Base-by-base conservation (phyloP, 2,329 filamentous ascomycete species). In the Ophiostoma australiae region DNA sequence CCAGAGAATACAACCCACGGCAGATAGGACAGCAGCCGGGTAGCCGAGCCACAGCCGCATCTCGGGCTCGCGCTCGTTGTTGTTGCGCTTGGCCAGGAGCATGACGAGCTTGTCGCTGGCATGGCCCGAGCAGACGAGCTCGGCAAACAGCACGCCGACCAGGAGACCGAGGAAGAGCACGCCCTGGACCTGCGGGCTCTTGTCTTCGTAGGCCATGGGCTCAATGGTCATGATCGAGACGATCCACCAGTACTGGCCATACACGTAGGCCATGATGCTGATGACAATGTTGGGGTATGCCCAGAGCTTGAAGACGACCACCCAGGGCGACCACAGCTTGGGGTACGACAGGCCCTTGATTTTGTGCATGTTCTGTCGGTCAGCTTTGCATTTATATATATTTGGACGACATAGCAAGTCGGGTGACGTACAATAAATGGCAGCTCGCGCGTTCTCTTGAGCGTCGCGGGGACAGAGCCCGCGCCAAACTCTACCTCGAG, bases 41-140 rank as follows among this genome's bases (percentile, higher is more conserved):
- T 86, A 87, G 2, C 80, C 81, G 15, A 87, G 76, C 84, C 84
- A 87, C 31, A 87, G 76, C 15, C 86, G 79, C 84, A 85, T 86
- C 77, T 88, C 85, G 0, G 85, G 79, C 1, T 82, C 77, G 39
- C 82, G 80, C 15, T 70, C 20, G 7, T 82, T 73, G 33, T 80
- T 80, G 20, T 76, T 77, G 66, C 77, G 78, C 73, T 79, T 81
- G 1, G 83, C 80, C 48, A 87, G 74, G 55, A 76, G 76, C 27
- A 79, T 72, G 23, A 86, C 80, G 17, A 87, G 80, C 70, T 76
- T 78, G 75, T 87, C 86, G 74, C 84, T 85, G 27, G 87, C 75
- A 20, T 79, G 71, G 7, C 86, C 86, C 0, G 85, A 87, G 73
- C 79, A 84, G 70, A 83, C 80, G 2, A 85, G 71, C 71, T 87